Evolutionary conservation across 345 rosid genomes (phyloP).

Genomic region (Cochlearia excelsa): DNA sequence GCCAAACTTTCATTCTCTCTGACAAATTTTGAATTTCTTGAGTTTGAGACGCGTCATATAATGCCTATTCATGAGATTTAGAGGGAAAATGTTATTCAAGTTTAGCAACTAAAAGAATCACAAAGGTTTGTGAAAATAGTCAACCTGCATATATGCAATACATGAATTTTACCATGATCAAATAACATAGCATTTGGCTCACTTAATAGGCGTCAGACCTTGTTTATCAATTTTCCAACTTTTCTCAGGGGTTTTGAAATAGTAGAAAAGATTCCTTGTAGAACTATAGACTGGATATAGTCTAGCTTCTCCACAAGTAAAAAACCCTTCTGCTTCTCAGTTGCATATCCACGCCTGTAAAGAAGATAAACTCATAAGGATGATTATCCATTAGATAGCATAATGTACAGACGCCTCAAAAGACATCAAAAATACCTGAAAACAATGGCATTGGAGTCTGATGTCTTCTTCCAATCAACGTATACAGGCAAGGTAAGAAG

Average conservation of each 20-base stretch:
- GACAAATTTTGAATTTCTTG: slow-evolving; percentile 51
- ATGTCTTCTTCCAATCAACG: slow-evolving; percentile 89
- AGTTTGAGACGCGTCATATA: slow-evolving; percentile 47
- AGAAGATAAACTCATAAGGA: slow-evolving; percentile 19
- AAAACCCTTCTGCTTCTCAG: slow-evolving; percentile 86
- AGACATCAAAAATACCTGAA: slow-evolving; percentile 52
- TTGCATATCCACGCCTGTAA: slow-evolving; percentile 88
- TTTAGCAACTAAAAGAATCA: slow-evolving; percentile 3
- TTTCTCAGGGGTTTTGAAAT: slow-evolving; percentile 74
- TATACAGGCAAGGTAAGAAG: slow-evolving; percentile 87
- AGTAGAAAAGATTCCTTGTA: slow-evolving; percentile 54
- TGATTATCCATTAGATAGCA: slow-evolving; percentile 2
- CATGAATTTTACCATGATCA: background rate
- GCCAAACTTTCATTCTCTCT: slow-evolving; percentile 57
- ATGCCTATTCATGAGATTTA: slow-evolving; percentile 44
- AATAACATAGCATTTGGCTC: slow-evolving; percentile 13
- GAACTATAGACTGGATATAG: slow-evolving; percentile 79
- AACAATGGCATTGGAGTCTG: slow-evolving; percentile 82
- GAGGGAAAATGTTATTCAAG: slow-evolving; percentile 11
- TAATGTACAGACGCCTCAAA: background rate
- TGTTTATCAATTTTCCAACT: slow-evolving; percentile 61
- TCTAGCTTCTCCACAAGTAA: slow-evolving; percentile 87
- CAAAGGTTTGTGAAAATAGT: slow-evolving; percentile 4
- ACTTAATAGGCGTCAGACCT: slow-evolving; percentile 43
- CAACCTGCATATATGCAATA: background rate